Percentiles rank a stretch among this genome's conserved stretches.
Evolutionary conservation across 768 basidiomycete species (phyloP).

Genomic region (Tylopilus felleus): DNA sequence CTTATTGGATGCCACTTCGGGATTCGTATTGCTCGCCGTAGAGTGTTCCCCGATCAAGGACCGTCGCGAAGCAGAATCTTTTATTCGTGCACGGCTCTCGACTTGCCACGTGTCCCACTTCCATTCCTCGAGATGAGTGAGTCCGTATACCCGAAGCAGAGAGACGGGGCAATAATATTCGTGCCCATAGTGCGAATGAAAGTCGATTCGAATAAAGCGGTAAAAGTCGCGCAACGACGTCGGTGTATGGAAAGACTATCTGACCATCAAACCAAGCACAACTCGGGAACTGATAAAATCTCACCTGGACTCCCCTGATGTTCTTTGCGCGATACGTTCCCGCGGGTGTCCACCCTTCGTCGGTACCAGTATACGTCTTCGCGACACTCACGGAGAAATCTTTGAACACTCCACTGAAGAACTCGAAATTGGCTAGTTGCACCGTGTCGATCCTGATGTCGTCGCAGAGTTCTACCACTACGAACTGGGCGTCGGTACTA

Average conservation of each 20-base stretch:
- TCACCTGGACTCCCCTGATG: constrained; percentile 83
- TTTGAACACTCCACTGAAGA: constrained; percentile 95
- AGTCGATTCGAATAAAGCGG: constrained; percentile 91
- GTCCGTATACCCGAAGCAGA: constrained; percentile 88
- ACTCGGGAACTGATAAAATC: constrained; percentile 19
- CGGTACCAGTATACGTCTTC: constrained; percentile 67
- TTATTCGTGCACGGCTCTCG: constrained; percentile 53
- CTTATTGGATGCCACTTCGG: not conserved
- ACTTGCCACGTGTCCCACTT: constrained; percentile 86
- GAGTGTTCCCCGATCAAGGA: constrained; percentile 24
- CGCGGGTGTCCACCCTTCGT: constrained; percentile 65
- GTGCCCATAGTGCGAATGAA: constrained; percentile 87
- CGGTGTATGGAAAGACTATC: constrained; percentile 74
- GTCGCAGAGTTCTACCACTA: constrained; percentile 95
- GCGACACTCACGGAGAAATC: constrained; percentile 86
- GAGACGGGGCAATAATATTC: constrained; percentile 97
- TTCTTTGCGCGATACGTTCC: constrained; percentile 88
- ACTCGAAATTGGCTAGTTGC: constrained; percentile 95
- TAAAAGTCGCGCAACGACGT: constrained; percentile 79
- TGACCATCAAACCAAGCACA: not conserved
- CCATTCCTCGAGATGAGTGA: constrained; percentile 95
- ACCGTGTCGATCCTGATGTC: constrained; percentile 96
- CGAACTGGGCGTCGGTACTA: constrained; percentile 57
- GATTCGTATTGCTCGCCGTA: not conserved
- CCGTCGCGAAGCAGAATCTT: constrained; percentile 24